Evolutionary conservation across 345 rosid species (phyloP).

Genomic region (Sonneratia caseolaris): DNA sequence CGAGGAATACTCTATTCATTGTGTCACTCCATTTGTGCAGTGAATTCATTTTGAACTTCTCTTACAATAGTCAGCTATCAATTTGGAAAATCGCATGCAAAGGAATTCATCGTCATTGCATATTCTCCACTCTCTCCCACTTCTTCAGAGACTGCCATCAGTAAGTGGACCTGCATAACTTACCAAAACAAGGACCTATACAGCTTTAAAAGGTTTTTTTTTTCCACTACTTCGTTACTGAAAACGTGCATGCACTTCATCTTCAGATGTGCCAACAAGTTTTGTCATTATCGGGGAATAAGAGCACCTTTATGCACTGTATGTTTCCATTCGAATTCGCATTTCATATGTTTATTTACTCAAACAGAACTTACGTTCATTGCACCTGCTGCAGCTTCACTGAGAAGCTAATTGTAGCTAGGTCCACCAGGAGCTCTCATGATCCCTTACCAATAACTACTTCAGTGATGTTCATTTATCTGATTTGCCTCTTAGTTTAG

Average conservation of each 20-base stretch:
- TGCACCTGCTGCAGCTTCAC: not conserved
- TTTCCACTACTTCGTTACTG: not conserved
- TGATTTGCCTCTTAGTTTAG: too few relatives aligned
- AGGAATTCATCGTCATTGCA: not conserved
- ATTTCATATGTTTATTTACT: not conserved
- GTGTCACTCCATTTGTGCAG: not conserved
- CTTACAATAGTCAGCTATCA: too few relatives aligned
- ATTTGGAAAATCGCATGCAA: too few relatives aligned
- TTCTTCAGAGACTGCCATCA: not conserved
- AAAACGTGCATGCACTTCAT: not conserved
- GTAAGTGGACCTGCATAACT: not conserved
- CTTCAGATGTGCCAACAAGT: not conserved
- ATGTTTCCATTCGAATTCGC: not conserved
- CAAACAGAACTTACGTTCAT: not conserved
- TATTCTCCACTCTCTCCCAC: not conserved
- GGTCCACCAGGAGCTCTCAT: not conserved
- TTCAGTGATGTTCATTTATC: not conserved
- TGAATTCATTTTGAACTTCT: too few relatives aligned
- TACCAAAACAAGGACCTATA: too few relatives aligned
- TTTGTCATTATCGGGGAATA: not conserved
- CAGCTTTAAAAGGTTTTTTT: not conserved
- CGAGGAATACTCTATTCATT: slow-evolving; percentile 41
- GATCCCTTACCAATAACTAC: too few relatives aligned
- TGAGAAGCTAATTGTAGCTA: not conserved
- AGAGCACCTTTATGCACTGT: not conserved